A percentile compares a stretch with the other conserved stretches of the same genome.
Evolutionary conservation across 768 basidiomycete species (phyloP).

Genomic region (Calvatia gigantea): DNA sequence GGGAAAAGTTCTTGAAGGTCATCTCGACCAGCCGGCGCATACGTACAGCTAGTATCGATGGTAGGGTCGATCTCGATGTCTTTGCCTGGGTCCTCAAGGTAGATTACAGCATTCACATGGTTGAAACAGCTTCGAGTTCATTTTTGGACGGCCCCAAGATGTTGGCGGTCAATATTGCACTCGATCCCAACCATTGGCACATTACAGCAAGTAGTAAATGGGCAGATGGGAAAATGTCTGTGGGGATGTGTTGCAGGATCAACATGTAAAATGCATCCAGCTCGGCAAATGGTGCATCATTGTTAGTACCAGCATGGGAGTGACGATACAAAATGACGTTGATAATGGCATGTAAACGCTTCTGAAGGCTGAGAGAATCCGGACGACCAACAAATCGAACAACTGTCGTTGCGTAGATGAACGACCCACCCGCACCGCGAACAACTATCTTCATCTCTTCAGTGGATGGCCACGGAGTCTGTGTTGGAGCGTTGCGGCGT

Average conservation of each 20-base stretch:
- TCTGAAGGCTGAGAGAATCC: background rate
- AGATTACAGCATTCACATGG: background rate
- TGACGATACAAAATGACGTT: background rate
- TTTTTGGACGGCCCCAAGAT: background rate
- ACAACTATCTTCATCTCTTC: constrained; percentile 13
- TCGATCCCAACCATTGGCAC: background rate
- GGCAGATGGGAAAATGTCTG: constrained; percentile 30
- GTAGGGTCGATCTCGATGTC: background rate
- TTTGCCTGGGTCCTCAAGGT: background rate
- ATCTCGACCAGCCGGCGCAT: no score
- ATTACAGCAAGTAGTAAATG: constrained; percentile 19
- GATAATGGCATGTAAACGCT: background rate
- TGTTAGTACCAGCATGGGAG: background rate
- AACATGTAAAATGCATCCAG: constrained; percentile 16
- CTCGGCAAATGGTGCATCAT: constrained; percentile 2
- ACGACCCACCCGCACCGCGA: constrained; percentile 18
- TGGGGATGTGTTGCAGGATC: constrained; percentile 7
- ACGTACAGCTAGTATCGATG: background rate
- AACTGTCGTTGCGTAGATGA: constrained; percentile 25
- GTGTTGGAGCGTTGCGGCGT: background rate
- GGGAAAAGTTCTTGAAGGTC: background rate
- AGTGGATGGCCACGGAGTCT: constrained; percentile 12
- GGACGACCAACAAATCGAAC: constrained; percentile 21
- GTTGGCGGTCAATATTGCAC: background rate
- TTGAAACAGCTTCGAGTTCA: background rate